Evolutionary conservation across 495 filamentous ascomycete species (phyloP).

Genomic region (Tuber aestivum): DNA sequence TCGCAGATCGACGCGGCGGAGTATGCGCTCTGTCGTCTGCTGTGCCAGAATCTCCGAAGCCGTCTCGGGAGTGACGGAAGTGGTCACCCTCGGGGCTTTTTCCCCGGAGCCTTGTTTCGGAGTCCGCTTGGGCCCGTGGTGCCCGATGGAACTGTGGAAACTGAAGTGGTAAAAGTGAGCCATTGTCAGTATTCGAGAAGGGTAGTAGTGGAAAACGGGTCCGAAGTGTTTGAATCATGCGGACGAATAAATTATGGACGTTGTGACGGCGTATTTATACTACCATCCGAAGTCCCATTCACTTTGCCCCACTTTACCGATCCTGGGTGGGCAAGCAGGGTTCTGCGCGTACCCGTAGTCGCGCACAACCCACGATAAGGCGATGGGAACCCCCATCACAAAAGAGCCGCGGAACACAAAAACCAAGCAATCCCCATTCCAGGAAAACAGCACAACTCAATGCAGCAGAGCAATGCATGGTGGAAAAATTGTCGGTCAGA

Average conservation of each 20-base stretch:
- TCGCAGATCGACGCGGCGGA: slow-evolving; percentile 34
- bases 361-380: no score
- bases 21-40: slow-evolving; percentile 6
- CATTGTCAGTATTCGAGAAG: not conserved
- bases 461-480: not conserved
- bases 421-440: not conserved
- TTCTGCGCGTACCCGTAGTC: no score
- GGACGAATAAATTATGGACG: not conserved
- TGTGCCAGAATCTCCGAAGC: not conserved
- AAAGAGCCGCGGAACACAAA: not conserved
- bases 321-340: not conserved
- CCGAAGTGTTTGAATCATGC: not conserved
- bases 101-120: slow-evolving; percentile 9
- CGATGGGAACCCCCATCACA: not conserved
- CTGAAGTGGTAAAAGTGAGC: slow-evolving; percentile 2
- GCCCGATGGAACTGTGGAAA: slow-evolving; percentile 21
- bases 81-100: not conserved
- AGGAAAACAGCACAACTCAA: not conserved
- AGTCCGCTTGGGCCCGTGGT: slow-evolving; percentile 16
- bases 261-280: not conserved
- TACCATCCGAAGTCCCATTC: not conserved
- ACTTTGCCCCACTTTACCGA: not conserved
- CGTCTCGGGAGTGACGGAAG: not conserved
- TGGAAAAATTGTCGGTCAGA: not conserved
- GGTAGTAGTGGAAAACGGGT: not conserved